phyloP scores from a whole-genome alignment of 2,329 filamentous ascomycete species.

The Hirsutella rhossiliensis region DNA sequence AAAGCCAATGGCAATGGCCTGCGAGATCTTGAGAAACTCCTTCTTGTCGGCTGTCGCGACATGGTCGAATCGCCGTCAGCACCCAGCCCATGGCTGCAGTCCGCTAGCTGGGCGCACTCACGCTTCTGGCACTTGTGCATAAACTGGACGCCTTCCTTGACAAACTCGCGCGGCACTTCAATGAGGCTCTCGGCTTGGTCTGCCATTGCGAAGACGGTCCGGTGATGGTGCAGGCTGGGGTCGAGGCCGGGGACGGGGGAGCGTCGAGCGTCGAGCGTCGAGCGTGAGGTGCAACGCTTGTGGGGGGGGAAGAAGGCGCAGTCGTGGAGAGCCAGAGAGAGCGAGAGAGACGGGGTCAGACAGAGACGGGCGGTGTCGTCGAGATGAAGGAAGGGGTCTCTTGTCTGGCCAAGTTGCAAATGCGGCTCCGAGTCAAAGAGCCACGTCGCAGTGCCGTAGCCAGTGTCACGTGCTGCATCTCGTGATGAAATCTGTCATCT shows the following conservation, averaged over 20 bases:
- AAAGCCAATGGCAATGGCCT: constrained; percentile 58
- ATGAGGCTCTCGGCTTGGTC: constrained; percentile 60
- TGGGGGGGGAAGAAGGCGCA: neutral
- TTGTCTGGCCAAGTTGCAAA: no score
- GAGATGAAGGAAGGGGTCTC: no score
- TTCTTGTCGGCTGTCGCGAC: constrained; percentile 25
- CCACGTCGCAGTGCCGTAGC: no score
- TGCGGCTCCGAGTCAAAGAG: no score
- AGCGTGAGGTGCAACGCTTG: no score
- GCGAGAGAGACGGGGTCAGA: no score
- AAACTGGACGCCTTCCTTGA: constrained; percentile 49
- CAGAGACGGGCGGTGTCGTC: no score
- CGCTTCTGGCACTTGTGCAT: constrained; percentile 51
- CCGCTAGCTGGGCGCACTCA: constrained; percentile 19
- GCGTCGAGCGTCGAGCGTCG: no score
- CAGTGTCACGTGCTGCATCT: no score
- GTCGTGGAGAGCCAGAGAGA: neutral
- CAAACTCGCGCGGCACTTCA: constrained; percentile 55
- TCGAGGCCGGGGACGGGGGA: neutral
- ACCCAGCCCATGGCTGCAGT: neutral
- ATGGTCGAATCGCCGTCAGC: constrained; percentile 3
- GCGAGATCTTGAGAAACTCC: constrained; percentile 32
- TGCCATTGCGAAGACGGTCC: constrained; percentile 36
- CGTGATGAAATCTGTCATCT: no score
- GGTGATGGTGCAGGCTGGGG: neutral